Percentiles rank a stretch among this genome's conserved stretches.
Evolutionary conservation across 441 rosid genomes (phyloP).

Genomic region (Populus trichocarpa): DNA sequence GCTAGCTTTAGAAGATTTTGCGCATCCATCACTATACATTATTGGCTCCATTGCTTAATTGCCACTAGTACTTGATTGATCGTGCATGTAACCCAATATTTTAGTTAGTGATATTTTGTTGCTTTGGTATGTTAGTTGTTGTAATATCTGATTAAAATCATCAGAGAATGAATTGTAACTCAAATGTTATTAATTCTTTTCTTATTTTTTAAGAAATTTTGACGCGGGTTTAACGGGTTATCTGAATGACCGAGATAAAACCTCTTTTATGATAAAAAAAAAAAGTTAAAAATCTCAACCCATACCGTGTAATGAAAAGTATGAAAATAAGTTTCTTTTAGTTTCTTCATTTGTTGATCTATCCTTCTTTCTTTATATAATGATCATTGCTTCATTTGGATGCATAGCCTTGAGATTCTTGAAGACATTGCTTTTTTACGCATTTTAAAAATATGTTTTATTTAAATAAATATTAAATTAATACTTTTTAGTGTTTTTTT

Average conservation of each 20-base stretch:
- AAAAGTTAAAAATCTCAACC: too few relatives aligned
- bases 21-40: too few relatives aligned
- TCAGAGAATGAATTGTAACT: not conserved
- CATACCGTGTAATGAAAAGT: rapidly evolving
- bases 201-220: too few relatives aligned
- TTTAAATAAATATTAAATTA: too few relatives aligned
- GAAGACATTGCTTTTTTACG: rapidly evolving
- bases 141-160: not conserved
- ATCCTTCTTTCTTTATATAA: not conserved
- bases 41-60: not conserved
- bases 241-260: too few relatives aligned
- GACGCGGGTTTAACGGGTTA: rapidly evolving
- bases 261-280: too few relatives aligned
- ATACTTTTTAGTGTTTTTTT: too few relatives aligned
- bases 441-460: too few relatives aligned
- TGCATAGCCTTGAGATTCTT: not conserved
- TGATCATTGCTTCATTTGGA: not conserved
- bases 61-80: not conserved
- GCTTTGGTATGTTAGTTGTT: not conserved
- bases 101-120: not conserved
- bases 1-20: not conserved
- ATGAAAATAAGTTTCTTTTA: not conserved
- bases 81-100: not conserved
- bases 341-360: not conserved
- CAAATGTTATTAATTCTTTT: not conserved